A percentile compares a stretch with the other conserved stretches of the same genome.
phyloP scores from a whole-genome alignment of 2,329 filamentous ascomycete species.

The Fusarium sp. region DNA sequence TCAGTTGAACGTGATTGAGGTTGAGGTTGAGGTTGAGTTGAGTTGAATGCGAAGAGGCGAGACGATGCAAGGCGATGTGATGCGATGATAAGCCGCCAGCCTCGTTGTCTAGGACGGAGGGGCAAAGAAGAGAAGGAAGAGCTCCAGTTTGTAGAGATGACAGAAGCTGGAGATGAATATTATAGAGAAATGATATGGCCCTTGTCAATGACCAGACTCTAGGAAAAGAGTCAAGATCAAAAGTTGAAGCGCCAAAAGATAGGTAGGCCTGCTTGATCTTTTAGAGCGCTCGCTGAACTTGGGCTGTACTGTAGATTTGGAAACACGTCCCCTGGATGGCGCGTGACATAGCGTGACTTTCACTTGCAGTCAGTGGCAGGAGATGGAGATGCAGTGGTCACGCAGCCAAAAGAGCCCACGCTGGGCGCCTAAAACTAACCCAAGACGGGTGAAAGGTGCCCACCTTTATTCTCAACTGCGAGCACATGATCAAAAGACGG shows the following conservation, averaged over 20 bases:
- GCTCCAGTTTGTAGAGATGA: slow-evolving; percentile 17
- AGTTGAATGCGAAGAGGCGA: slow-evolving; percentile 25
- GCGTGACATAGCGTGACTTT: slow-evolving; percentile 40
- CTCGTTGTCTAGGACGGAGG: slow-evolving; percentile 38
- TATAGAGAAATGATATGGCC: not conserved
- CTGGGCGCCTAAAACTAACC: not conserved
- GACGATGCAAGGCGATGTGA: slow-evolving; percentile 10
- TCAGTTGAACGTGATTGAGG: slow-evolving; percentile 8
- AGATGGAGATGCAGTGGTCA: slow-evolving; percentile 26
- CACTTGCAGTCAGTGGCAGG: slow-evolving; percentile 10
- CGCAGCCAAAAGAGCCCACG: slow-evolving; percentile 27
- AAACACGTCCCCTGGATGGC: slow-evolving; percentile 31
- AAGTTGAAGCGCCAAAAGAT: not conserved
- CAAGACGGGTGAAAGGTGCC: slow-evolving; percentile 25
- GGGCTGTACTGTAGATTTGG: slow-evolving; percentile 18
- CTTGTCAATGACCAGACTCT: not conserved
- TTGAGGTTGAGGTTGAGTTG: slow-evolving; percentile 9
- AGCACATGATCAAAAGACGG: slow-evolving; percentile 37
- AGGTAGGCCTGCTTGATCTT: not conserved
- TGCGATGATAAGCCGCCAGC: slow-evolving; percentile 39
- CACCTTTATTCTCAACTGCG: slow-evolving; percentile 11
- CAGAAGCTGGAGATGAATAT: not conserved
- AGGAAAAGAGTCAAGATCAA: not conserved
- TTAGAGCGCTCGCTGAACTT: not conserved
- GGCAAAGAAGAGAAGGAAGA: slow-evolving; percentile 13